A percentile compares a stretch with the other conserved stretches of the same genome.
Conservation (phyloP, 129 eudicot species). For the Chrysanthemum makinoi region DNA sequence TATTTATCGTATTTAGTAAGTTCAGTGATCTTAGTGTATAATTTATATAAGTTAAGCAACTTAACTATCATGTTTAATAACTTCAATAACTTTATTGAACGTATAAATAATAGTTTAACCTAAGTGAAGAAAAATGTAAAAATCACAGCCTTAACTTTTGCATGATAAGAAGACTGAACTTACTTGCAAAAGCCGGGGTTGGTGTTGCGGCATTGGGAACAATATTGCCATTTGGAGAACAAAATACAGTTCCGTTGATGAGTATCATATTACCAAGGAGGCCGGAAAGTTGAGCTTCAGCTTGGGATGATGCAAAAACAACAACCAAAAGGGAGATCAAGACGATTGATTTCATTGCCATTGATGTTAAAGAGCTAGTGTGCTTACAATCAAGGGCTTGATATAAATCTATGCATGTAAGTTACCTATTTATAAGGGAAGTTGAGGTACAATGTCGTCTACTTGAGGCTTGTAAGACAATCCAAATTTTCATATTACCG, state of each 20-base stretch:
- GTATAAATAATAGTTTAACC: too few species aligned
- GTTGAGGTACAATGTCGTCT: slow-evolving; percentile 21
- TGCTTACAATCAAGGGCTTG: slow-evolving; percentile 19
- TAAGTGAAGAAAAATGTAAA: too few species aligned
- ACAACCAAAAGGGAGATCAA: slow-evolving; percentile 19
- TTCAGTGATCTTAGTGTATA: too few species aligned
- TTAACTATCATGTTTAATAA: too few species aligned
- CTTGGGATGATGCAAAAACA: slow-evolving; percentile 25
- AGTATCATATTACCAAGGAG: slow-evolving; percentile 10
- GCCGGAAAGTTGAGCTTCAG: slow-evolving; percentile 21
- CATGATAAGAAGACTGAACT: neutral
- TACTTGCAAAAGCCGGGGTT: slow-evolving; percentile 34
- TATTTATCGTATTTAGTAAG: too few species aligned
- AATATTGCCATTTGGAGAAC: slow-evolving; percentile 21
- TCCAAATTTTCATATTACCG: neutral
- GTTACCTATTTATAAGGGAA: slow-evolving; percentile 28
- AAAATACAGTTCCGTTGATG: slow-evolving; percentile 21
- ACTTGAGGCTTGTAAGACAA: slow-evolving; percentile 10
- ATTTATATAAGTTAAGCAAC: too few species aligned
- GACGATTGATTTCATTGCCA: slow-evolving; percentile 24
- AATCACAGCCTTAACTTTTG: too few species aligned
- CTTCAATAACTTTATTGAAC: too few species aligned
- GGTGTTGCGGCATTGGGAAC: slow-evolving; percentile 15
- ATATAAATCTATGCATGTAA: slow-evolving; percentile 1
- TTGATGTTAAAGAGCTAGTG: slow-evolving; percentile 14